phyloP scores from a whole-genome alignment of 2,329 filamentous ascomycete species.

The Fusarium sp. region DNA sequence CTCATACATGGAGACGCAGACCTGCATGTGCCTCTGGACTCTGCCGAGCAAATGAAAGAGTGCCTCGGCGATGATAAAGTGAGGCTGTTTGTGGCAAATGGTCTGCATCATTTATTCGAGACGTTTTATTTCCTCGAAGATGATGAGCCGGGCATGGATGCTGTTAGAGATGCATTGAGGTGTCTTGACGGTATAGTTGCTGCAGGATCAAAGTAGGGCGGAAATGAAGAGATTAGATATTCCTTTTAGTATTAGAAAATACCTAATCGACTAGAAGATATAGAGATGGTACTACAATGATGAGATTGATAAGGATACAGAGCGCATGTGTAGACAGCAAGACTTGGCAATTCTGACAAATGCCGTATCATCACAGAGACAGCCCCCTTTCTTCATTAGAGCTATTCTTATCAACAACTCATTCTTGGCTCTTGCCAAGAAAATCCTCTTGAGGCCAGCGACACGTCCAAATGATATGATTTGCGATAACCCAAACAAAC shows the following conservation, averaged over 20 bases:
- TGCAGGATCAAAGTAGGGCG: not conserved
- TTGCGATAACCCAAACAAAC: not conserved
- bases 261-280: not conserved
- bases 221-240: not conserved
- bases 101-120: conserved; percentile 47
- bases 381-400: not conserved
- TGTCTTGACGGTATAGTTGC: conserved; percentile 41
- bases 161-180: conserved; percentile 40
- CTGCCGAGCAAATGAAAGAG: conserved; percentile 45
- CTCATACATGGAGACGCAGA: conserved; percentile 50
- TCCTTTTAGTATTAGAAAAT: not conserved
- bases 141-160: conserved; percentile 42
- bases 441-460: not conserved
- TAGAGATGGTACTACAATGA: not conserved
- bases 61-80: conserved; percentile 44
- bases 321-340: not conserved
- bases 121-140: conserved; percentile 48
- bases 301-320: not conserved
- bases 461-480: not conserved
- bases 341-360: not conserved
- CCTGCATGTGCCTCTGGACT: conserved; percentile 43
- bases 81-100: conserved; percentile 42
- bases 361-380: not conserved
- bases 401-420: not conserved
- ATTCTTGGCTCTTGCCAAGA: not conserved